These are phyloP conservation scores for Dactylonectria estremocensis DNA, from an alignment of 2,329 filamentous ascomycete species.

Conservation along the genomic window DNA sequence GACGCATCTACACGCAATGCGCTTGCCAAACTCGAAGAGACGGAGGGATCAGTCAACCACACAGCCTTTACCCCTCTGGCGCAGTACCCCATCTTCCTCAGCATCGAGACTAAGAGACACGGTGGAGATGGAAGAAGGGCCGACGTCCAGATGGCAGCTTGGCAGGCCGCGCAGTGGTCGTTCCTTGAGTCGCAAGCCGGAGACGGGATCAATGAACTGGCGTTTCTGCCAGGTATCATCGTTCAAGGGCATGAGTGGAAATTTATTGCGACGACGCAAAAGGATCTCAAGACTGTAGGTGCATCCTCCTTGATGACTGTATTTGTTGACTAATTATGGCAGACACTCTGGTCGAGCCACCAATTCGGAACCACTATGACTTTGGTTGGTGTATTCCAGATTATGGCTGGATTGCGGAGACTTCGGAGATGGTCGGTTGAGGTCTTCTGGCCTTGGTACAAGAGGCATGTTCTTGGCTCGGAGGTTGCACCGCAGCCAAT, in stretches of 20 bases:
- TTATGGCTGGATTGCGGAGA: slow-evolving; percentile 17
- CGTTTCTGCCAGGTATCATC: slow-evolving; percentile 24
- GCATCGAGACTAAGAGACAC: slow-evolving; percentile 27
- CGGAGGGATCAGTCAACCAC: slow-evolving; percentile 20
- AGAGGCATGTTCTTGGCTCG: slow-evolving; percentile 1
- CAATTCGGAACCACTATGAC: slow-evolving; percentile 19
- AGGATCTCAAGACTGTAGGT: slow-evolving; percentile 20
- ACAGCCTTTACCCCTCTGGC: slow-evolving; percentile 18
- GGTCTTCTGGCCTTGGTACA: slow-evolving; percentile 26
- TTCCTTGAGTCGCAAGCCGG: not conserved
- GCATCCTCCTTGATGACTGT: not conserved
- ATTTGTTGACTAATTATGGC: not conserved
- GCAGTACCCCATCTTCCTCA: slow-evolving; percentile 14
- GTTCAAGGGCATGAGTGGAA: slow-evolving; percentile 31
- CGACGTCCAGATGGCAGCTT: slow-evolving; percentile 17
- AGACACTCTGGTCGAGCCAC: slow-evolving; percentile 1
- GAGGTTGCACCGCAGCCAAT: not conserved
- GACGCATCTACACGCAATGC: not conserved
- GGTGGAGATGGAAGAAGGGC: slow-evolving; percentile 13
- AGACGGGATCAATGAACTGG: not conserved
- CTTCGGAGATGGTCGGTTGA: slow-evolving; percentile 17
- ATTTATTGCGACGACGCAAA: slow-evolving; percentile 21
- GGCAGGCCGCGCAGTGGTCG: slow-evolving; percentile 28
- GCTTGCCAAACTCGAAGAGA: slow-evolving; percentile 5
- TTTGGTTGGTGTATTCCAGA: slow-evolving; percentile 16